These are phyloP conservation scores for Talaromyces proteolyticus DNA, from an alignment of 495 filamentous ascomycete genomes.

Conservation along the genomic window DNA sequence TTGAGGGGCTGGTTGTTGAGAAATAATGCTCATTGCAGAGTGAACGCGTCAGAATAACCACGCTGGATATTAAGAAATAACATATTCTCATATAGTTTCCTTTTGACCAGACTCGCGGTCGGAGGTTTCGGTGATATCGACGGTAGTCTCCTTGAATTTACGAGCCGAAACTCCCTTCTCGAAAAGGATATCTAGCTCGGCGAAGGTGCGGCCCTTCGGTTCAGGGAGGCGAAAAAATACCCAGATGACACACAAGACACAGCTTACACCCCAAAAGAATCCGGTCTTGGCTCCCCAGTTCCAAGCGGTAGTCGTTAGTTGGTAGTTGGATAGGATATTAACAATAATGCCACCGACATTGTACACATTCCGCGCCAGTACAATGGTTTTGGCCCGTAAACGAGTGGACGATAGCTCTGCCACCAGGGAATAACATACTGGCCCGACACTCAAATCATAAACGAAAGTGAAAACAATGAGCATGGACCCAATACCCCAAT, in stretches of 20 bases:
- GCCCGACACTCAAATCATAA: constrained; percentile 63
- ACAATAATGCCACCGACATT: constrained; percentile 58
- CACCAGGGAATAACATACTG: constrained; percentile 66
- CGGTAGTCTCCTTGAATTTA: constrained; percentile 50
- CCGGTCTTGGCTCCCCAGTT: constrained; percentile 54
- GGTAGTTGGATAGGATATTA: constrained; percentile 57
- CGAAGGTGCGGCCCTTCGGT: constrained; percentile 51
- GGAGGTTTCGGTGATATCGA: no score
- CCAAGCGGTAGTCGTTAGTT: constrained; percentile 55
- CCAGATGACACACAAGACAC: constrained; percentile 54
- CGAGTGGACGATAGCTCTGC: constrained; percentile 59
- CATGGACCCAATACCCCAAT: constrained; percentile 40
- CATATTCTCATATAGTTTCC: no score
- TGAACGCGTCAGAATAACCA: no score
- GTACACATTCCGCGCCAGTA: constrained; percentile 55
- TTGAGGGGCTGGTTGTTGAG: no score
- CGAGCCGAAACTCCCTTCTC: constrained; percentile 44
- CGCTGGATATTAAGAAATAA: no score
- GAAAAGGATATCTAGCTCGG: constrained; percentile 56
- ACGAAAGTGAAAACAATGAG: constrained; percentile 58
- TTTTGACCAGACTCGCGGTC: no score
- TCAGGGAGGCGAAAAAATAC: constrained; percentile 57
- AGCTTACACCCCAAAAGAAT: constrained; percentile 59
- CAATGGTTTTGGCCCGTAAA: constrained; percentile 62
- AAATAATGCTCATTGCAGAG: no score